phyloP scores from a whole-genome alignment of 2,329 filamentous ascomycete genomes.

The Aspergillus ochraceoroseus region DNA sequence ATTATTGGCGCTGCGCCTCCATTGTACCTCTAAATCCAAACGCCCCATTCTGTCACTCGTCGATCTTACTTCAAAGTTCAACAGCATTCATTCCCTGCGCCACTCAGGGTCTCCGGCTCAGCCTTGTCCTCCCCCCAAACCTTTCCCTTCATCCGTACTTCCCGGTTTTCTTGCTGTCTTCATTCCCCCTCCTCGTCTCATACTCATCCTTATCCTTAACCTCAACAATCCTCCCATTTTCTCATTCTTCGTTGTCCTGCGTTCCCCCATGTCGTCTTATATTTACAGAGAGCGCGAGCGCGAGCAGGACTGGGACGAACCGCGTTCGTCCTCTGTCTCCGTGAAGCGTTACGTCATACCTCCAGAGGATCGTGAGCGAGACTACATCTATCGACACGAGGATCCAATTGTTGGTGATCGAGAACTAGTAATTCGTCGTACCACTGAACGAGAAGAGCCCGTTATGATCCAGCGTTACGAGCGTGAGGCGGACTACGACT shows the following conservation, averaged over 20 bases:
- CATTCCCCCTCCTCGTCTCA: slow-evolving; percentile 5
- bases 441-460: slow-evolving; percentile 44
- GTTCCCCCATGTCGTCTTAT: slow-evolving; percentile 31
- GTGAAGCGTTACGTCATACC: slow-evolving; percentile 56
- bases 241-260: slow-evolving; percentile 1
- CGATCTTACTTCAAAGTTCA: no score
- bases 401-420: slow-evolving; percentile 34
- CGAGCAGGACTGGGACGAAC: slow-evolving; percentile 42
- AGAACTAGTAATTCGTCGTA: slow-evolving; percentile 45
- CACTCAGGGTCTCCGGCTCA: no score
- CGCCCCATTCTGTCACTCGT: no score
- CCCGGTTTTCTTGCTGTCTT: slow-evolving; percentile 4
- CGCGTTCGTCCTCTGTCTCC: slow-evolving; percentile 39
- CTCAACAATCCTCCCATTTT: slow-evolving; percentile 4
- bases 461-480: slow-evolving; percentile 47
- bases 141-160: slow-evolving; percentile 7
- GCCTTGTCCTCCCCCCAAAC: slow-evolving; percentile 13
- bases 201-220: slow-evolving; percentile 2
- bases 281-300: slow-evolving; percentile 40
- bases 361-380: slow-evolving; percentile 37
- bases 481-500: slow-evolving; percentile 43
- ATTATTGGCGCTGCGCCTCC: not conserved
- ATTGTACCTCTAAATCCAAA: no score
- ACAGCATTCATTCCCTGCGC: no score
- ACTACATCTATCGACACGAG: slow-evolving; percentile 29